Conservation (phyloP, 306 rosid species). For the Corylus heterophylla region DNA sequence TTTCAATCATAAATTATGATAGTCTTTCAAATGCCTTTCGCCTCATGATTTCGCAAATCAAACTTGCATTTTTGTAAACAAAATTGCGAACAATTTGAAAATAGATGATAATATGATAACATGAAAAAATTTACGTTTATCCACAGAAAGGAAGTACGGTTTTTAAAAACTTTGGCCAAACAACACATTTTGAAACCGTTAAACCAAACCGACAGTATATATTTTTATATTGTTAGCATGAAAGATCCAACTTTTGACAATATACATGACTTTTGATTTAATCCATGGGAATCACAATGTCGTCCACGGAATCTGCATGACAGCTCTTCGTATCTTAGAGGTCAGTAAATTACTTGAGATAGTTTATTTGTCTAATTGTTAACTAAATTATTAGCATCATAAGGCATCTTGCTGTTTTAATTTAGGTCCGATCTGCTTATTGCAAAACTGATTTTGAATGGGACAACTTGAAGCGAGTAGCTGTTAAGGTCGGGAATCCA, state of each 20-base stretch:
- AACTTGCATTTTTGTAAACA: neutral
- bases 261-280: neutral
- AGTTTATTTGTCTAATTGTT: constrained; percentile 5
- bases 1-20: constrained; percentile 4
- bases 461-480: constrained; percentile 73
- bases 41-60: neutral
- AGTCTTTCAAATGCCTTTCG: no score
- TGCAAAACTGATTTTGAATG: constrained; percentile 88
- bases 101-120: no score
- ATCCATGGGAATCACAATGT: neutral
- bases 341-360: constrained; percentile 38
- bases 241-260: constrained; percentile 21
- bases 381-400: constrained; percentile 1
- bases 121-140: no score
- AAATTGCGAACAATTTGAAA: no score
- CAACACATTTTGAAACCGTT: no score
- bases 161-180: no score
- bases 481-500: constrained; percentile 54
- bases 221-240: neutral
- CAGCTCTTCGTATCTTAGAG: constrained; percentile 92
- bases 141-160: no score
- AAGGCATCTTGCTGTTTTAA: constrained; percentile 7
- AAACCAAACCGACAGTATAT: no score
- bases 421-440: constrained; percentile 84
- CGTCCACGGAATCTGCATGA: constrained; percentile 30